Evolutionary conservation across 2,329 filamentous ascomycete genomes (phyloP).

Genomic region (Diaporthe citriasiana): DNA sequence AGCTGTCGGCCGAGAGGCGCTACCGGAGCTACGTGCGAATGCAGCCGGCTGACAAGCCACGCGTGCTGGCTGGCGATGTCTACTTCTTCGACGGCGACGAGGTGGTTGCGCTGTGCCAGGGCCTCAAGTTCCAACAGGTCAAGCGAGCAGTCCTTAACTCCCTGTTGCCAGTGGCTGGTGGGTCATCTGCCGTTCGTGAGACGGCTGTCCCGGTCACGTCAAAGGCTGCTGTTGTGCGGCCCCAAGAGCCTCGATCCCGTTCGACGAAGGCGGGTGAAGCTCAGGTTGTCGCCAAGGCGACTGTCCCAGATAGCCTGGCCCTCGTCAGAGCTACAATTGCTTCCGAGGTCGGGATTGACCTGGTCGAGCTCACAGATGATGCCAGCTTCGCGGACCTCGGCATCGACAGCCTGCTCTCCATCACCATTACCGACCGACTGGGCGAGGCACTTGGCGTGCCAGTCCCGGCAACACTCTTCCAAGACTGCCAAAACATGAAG

Average conservation of each 20-base stretch:
- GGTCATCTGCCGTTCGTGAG: conserved; percentile 24
- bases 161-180: not conserved
- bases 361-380: conserved; percentile 43
- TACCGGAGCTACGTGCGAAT: conserved; percentile 48
- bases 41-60: conserved; percentile 42
- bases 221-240: not conserved
- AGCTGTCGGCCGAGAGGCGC: conserved; percentile 41
- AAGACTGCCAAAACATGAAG: conserved; percentile 48
- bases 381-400: conserved; percentile 48
- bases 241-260: not conserved
- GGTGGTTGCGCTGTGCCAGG: conserved; percentile 46
- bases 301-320: not conserved
- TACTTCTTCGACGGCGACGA: conserved; percentile 47
- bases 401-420: conserved; percentile 49
- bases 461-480: conserved; percentile 35
- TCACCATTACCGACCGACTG: conserved; percentile 43
- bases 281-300: not conserved
- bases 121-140: conserved; percentile 47
- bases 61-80: conserved; percentile 46
- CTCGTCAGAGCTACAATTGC: conserved; percentile 33
- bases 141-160: conserved; percentile 43
- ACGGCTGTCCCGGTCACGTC: conserved; percentile 9
- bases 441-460: conserved; percentile 43
- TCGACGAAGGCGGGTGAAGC: not conserved
- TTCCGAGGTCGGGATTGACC: conserved; percentile 42